Evolutionary conservation across 305 asterid genomes (phyloP), one percentile per base, ranked within the genome.

Genomic region (Fraxinus dipetala): DNA sequence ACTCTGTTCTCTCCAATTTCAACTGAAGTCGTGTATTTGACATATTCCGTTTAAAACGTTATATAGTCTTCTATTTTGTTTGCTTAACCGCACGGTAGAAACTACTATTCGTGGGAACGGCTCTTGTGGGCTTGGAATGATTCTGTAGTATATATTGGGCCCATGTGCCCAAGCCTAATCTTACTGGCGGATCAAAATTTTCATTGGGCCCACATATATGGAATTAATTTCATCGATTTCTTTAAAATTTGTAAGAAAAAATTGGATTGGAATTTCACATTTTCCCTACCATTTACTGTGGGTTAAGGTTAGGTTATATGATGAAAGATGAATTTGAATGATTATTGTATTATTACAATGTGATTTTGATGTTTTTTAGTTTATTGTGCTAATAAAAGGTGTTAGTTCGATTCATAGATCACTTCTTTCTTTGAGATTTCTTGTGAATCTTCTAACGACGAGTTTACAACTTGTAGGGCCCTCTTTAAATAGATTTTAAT

Each of bases 1-100:
- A 5, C 77, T 28, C 13, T 7, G 16, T 6, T 75, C 77, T 31
- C 78, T 77, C 59, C 77, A 65, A n/a, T 82, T 81, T 54, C 67
- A 45, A 40, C 43, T 28, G 18, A 16, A 72, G 79, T 78, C 79
- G 85, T 72, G 6, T 72, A 4, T 18, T 35, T 16, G 3, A 8
- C 0, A 11, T 40, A 38, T 48, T 59, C 69, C 69, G 30, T 59
- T 59, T 59, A 59, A 20, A 59, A 18, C 28, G 51, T 11, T 2
- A 45, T 43, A 11, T 13, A 45, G 18, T 45, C 59, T 14, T 48
- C 59, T 14, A 48, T 48, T 48, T 48, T 14, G 1, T 3, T 48
- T 48, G 61, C 20, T 48, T 48, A 48, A 51, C 22, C 0, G 61
- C 61, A 51, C 61, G 2, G 61, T 48, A 48, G 61, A 16, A 16